Percentiles rank a stretch among this genome's conserved stretches.
Evolutionary conservation across 1,139 yeast genomes (phyloP).

Genomic region (Candida gigantensis): DNA sequence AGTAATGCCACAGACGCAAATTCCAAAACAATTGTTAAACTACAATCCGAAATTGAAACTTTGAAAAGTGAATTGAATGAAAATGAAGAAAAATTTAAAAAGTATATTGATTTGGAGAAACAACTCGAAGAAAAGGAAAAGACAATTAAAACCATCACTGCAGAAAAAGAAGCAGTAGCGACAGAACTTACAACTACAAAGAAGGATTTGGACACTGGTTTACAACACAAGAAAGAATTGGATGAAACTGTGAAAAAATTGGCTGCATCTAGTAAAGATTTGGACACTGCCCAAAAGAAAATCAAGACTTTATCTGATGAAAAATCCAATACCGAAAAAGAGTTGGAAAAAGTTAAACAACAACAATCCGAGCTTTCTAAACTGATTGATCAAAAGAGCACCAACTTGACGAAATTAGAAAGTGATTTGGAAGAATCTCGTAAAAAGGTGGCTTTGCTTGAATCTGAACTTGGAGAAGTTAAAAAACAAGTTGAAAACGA

Average conservation of each 20-base stretch:
- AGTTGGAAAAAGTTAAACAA: conserved; percentile 5
- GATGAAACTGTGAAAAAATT: conserved; percentile 1
- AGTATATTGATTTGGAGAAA: background rate
- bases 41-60: conserved; percentile 5
- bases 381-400: conserved; percentile 4
- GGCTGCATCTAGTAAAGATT: conserved; percentile 5
- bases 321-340: conserved; percentile 5
- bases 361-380: conserved; percentile 7
- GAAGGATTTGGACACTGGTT: conserved; percentile 1
- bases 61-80: conserved; percentile 5
- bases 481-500: conserved; percentile 8
- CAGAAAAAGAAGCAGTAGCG: conserved; percentile 4
- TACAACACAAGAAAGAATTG: background rate
- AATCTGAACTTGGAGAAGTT: background rate
- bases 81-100: conserved; percentile 1
- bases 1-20: conserved; percentile 2
- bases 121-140: background rate
- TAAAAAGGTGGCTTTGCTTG: conserved; percentile 14
- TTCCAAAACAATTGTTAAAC: conserved; percentile 1
- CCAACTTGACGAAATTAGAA: conserved; percentile 6
- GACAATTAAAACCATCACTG: background rate
- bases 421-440: conserved; percentile 11
- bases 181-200: conserved; percentile 2
- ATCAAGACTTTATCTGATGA: conserved; percentile 5
- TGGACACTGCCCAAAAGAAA: conserved; percentile 7